Conservation (phyloP, 2,329 filamentous ascomycete species). For the Penicillium sp. region DNA sequence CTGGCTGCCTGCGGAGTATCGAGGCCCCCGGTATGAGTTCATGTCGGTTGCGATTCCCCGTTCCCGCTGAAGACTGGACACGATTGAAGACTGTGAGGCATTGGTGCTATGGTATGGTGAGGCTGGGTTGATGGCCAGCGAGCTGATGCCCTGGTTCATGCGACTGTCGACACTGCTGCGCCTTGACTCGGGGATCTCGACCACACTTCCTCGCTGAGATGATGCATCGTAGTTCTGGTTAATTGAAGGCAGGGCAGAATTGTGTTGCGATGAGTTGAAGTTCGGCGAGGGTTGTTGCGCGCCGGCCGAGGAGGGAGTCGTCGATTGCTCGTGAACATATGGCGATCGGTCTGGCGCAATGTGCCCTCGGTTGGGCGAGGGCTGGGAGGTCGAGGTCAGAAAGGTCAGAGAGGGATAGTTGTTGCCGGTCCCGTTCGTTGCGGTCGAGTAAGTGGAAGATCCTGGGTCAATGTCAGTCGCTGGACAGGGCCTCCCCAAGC, state of each 20-base stretch:
- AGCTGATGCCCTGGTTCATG: slow-evolving; percentile 51
- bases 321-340: slow-evolving; percentile 42
- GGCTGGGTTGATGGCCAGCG: slow-evolving; percentile 47
- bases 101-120: slow-evolving; percentile 51
- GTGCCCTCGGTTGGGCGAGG: slow-evolving; percentile 45
- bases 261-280: slow-evolving; percentile 40
- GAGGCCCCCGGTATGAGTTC: slow-evolving; percentile 41
- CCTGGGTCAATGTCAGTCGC: slow-evolving; percentile 32
- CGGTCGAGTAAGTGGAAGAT: slow-evolving; percentile 51
- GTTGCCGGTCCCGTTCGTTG: slow-evolving; percentile 45
- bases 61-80: slow-evolving; percentile 45
- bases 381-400: slow-evolving; percentile 46
- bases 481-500: background rate
- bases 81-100: slow-evolving; percentile 47
- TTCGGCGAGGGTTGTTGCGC: slow-evolving; percentile 40
- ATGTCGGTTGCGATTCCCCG: slow-evolving; percentile 43
- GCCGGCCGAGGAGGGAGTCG: slow-evolving; percentile 38
- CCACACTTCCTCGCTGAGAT: slow-evolving; percentile 44
- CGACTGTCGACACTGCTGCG: slow-evolving; percentile 52
- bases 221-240: slow-evolving; percentile 59
- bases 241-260: slow-evolving; percentile 55
- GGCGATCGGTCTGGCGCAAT: slow-evolving; percentile 43
- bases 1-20: slow-evolving; percentile 39
- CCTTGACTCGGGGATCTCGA: slow-evolving; percentile 47
- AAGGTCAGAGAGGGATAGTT: slow-evolving; percentile 46